Evolutionary conservation across 2,329 filamentous ascomycete genomes (phyloP).

Genomic region (Talaromyces rugulosus): DNA sequence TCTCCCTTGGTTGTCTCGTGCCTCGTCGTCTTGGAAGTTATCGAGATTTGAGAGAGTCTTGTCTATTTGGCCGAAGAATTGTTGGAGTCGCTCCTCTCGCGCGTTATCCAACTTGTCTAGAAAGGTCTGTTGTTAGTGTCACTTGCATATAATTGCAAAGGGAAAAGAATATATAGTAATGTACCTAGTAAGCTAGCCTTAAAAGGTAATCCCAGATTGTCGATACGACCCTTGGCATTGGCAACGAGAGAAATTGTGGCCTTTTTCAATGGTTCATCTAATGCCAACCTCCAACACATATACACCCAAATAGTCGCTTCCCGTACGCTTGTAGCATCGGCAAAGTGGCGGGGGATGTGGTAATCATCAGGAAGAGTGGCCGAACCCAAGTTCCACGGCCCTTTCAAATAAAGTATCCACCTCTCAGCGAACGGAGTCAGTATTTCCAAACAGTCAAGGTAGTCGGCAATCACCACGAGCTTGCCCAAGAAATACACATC

Average conservation of each 20-base stretch:
- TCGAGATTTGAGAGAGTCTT: neutral
- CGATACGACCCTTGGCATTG: neutral
- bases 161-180: neutral
- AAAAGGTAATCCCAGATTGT: neutral
- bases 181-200: neutral
- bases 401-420: neutral
- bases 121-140: neutral
- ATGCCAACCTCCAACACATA: neutral
- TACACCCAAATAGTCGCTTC: neutral
- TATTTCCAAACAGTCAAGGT: slow-evolving; percentile 39
- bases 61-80: neutral
- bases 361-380: neutral
- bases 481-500: slow-evolving; percentile 42
- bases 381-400: neutral
- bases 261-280: neutral
- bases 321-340: neutral
- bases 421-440: slow-evolving; percentile 6
- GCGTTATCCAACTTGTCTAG: neutral
- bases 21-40: neutral
- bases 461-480: slow-evolving; percentile 43
- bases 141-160: neutral
- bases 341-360: neutral
- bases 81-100: neutral
- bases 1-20: neutral
- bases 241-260: neutral